Evolutionary conservation across 2,329 filamentous ascomycete species (phyloP), one percentile per base, ranked within the genome.

Genomic region (Gliomastix tumulicola): DNA sequence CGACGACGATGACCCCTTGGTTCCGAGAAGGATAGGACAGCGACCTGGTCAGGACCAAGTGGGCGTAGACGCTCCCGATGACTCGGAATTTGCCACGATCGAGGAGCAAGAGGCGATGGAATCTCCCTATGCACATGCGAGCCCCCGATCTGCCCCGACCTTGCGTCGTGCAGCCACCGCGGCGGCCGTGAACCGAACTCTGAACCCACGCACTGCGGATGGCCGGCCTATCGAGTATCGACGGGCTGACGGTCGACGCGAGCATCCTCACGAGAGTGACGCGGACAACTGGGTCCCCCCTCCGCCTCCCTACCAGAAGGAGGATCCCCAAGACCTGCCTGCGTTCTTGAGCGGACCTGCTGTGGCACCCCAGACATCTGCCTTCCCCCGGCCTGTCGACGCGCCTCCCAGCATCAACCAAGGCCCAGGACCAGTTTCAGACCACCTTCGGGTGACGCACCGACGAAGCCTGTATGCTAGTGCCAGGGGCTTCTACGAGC

Each of bases 221-320:
- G 62, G 67, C 47, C 64, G 76, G 2, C 68, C 62, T 27, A 69
- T 79, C 32, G 63, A 80, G 46, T 84, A 83, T 51, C 74, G 79
- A 31, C 74, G 82, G 32, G 81, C 82, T 12, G 81, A 86, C 56
- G 79, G 81, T 7, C 70, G 80, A 30, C 68, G 75, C 30, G 82
- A 89, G 49, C 72, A 88, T 47, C 86, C 86, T 5, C 85, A 92
- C 55, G 86, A 92, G 57, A 90, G 85, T 44, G 86, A 92, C 54
- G 85, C 86, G 5, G 87, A 92, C 49, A 87, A 89, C 48, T 94
- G 87, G 87, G 83, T 88, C 5, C 84, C 86, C 6, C 87, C 87
- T 6, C 87, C 87, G 8, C 87, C 87, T 4, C 85, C 85, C 2
- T 94, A 94, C 49, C 76, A 79, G 28, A 74, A 76, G 37, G 79